Conservation (phyloP, 805 yeast species). For the Metschnikowia borealis region DNA sequence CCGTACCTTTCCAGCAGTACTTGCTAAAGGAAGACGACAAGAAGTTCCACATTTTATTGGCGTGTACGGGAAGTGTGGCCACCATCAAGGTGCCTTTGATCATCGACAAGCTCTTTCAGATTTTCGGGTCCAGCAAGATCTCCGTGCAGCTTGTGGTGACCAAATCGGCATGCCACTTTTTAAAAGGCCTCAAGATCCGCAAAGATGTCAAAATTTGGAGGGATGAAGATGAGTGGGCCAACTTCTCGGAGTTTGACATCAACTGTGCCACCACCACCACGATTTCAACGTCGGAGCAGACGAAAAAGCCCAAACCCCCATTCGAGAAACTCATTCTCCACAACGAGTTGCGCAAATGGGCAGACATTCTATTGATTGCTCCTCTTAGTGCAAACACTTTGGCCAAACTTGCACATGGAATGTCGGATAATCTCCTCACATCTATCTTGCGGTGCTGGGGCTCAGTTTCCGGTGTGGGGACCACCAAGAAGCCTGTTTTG, state of each 20-base stretch:
- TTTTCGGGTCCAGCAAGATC: slow-evolving; percentile 64
- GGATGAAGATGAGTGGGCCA: slow-evolving; percentile 89
- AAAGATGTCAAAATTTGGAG: slow-evolving; percentile 83
- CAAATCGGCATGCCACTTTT: slow-evolving; percentile 69
- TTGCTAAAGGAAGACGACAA: slow-evolving; percentile 69
- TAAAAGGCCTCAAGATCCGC: slow-evolving; percentile 55
- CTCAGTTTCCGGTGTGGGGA: slow-evolving; percentile 18
- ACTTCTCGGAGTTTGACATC: slow-evolving; percentile 26
- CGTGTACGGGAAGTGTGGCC: slow-evolving; percentile 96
- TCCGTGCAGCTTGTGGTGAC: slow-evolving; percentile 85
- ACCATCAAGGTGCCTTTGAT: slow-evolving; percentile 89
- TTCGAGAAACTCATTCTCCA: slow-evolving; percentile 35
- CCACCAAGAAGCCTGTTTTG: slow-evolving; percentile 37
- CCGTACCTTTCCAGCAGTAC: slow-evolving; percentile 71
- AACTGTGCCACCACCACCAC: slow-evolving; percentile 18
- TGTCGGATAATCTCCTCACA: slow-evolving; percentile 42
- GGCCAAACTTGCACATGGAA: slow-evolving; percentile 42
- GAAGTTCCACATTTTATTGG: slow-evolving; percentile 82
- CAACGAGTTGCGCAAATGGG: slow-evolving; percentile 45
- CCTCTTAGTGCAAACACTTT: slow-evolving; percentile 45
- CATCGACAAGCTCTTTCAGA: slow-evolving; percentile 78
- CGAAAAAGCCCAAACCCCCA: slow-evolving; percentile 14
- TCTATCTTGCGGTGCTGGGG: slow-evolving; percentile 43
- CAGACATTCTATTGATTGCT: slow-evolving; percentile 44
- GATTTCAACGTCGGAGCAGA: slow-evolving; percentile 17